Evolutionary conservation across 768 basidiomycete species (phyloP).

Genomic region (Pholiota molesta): DNA sequence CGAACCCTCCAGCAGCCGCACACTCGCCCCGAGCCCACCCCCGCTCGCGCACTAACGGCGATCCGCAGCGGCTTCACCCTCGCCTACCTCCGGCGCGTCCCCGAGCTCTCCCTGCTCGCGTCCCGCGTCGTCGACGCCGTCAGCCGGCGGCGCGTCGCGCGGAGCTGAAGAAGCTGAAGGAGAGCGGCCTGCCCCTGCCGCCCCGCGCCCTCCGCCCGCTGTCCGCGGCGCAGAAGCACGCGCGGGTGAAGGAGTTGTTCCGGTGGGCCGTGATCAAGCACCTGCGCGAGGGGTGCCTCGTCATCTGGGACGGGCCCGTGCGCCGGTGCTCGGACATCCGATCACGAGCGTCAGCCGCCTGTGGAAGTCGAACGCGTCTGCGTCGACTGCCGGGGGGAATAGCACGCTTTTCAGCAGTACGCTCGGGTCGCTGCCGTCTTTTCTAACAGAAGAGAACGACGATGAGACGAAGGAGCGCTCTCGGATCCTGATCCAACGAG

Average conservation of each 20-base stretch:
- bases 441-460: conserved; percentile 16
- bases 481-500: conserved; percentile 66
- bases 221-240: conserved; percentile 28
- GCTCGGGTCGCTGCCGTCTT: conserved; percentile 14
- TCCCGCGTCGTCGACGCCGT: conserved; percentile 67
- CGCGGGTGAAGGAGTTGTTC: conserved; percentile 72
- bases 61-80: conserved; percentile 59
- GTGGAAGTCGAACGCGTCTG: conserved; percentile 49
- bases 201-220: conserved; percentile 1
- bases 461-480: conserved; percentile 45
- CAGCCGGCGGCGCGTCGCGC: conserved; percentile 54
- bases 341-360: conserved; percentile 34
- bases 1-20: neutral
- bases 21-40: neutral
- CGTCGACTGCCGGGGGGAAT: conserved; percentile 27
- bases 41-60: neutral
- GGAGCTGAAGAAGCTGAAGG: conserved; percentile 46
- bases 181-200: conserved; percentile 22
- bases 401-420: conserved; percentile 34
- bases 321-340: conserved; percentile 27
- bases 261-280: conserved; percentile 64
- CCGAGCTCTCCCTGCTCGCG: conserved; percentile 69
- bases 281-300: conserved; percentile 71
- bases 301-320: conserved; percentile 71
- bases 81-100: conserved; percentile 77